phyloP scores from a whole-genome alignment of 805 yeast species.

The Blastobotrys robertii region DNA sequence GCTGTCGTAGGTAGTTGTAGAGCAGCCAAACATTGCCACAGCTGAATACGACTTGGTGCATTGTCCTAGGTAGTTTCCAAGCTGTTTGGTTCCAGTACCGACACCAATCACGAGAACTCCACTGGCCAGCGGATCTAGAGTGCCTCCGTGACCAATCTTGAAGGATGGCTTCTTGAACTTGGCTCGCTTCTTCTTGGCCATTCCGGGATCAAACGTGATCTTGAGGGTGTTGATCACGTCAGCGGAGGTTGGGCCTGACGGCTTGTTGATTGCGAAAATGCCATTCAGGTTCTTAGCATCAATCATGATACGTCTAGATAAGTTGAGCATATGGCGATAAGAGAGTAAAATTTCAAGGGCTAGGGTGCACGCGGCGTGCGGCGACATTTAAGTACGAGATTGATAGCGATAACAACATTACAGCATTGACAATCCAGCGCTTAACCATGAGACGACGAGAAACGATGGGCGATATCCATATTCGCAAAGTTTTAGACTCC shows the following conservation, averaged over 20 bases:
- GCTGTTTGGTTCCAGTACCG: slow-evolving; percentile 81
- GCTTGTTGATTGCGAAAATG: slow-evolving; percentile 84
- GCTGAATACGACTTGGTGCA: slow-evolving; percentile 76
- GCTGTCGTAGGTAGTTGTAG: slow-evolving; percentile 89
- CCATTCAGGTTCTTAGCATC: slow-evolving; percentile 64
- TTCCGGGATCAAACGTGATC: slow-evolving; percentile 33
- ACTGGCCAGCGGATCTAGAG: slow-evolving; percentile 91
- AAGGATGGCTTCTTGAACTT: slow-evolving; percentile 45
- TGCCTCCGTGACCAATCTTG: slow-evolving; percentile 98
- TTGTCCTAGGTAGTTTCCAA: slow-evolving; percentile 61
- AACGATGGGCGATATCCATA: no score
- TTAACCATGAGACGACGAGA: no score
- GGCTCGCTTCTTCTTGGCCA: slow-evolving; percentile 19
- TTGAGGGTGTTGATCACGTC: slow-evolving; percentile 62
- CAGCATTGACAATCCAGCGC: no score
- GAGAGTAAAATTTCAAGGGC: no score
- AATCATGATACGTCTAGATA: not conserved
- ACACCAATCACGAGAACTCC: slow-evolving; percentile 87
- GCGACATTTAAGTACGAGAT: no score
- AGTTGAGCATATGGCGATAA: no score
- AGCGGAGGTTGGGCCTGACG: slow-evolving; percentile 75
- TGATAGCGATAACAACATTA: no score
- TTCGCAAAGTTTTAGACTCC: no score
- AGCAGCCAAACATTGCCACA: slow-evolving; percentile 75
- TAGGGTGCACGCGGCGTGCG: no score